Base-by-base conservation (phyloP, 352 stramenopile genomes). In the Pythium aristosporum region DNA sequence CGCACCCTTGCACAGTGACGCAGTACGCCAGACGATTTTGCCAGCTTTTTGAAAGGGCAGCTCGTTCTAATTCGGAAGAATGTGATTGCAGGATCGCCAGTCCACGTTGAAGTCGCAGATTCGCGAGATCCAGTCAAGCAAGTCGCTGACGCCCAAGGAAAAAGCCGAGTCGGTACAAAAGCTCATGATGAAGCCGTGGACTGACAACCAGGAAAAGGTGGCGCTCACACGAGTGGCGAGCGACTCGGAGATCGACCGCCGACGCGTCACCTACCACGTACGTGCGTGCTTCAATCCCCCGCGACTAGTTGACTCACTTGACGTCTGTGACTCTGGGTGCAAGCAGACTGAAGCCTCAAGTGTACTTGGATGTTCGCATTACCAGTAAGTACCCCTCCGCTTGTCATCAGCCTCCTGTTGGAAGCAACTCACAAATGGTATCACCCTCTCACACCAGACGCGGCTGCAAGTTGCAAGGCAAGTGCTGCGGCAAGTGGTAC, bases 401-500 rank as follows among this genome's bases (percentile, higher is more conserved):
- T 10, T n/a, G 39, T 3, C 16, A 20, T 42, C 5, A 34, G 16
- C 16, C 9, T 11, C 30, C 39, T 15, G 39, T 9, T 39, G 16
- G 1, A 20, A 46, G 9, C 2, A 46, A 46, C 53, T 2, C 39
- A 32, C 28, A 8, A 10, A n/a, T 25, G 9, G 9, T n/a, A 47
- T 47, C 41, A 20, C 42, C 18, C 47, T 36, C 5, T 8, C 49
- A 2, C 8, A 36, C 15, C 39, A 69, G 50, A 46, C 77, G 88
- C 10, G 67, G 68, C 23, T 93, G 84, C 71, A 96, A 96, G 57
- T 57, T 98, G 8, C 78, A 87, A 58, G 74, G 79, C 9, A 89
- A 92, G 57, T 98, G 91, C 73, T 97, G 91, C 65, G 81, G 83
- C 41, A 84, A 88, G 54, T 92, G 93, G 76, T 97, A 96, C 61